Evolutionary conservation across 768 basidiomycete species (phyloP), one percentile per base, ranked within the genome.

Genomic region (Coprinopsis cinerea): DNA sequence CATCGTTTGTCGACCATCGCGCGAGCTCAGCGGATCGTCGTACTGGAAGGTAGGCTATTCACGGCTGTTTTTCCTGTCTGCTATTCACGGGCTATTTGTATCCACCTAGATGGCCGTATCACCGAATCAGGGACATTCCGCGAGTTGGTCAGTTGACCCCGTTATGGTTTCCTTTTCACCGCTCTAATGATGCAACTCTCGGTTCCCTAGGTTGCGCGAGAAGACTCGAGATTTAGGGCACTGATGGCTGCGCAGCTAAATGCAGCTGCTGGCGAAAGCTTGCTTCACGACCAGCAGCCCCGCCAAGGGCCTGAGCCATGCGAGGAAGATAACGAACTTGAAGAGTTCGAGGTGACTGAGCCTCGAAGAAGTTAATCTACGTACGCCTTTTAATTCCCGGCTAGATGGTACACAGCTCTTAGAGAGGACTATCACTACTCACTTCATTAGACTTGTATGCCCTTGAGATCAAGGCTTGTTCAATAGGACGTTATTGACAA

Each of bases 1-100:
- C 92, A 96, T 66, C 75, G 92, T 44, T 62, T 96, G 47, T 92
- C 89, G 20, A 92, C 92, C 2, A 92, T 96, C 48, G 89, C 92
- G 2, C 72, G 92, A 47, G 91, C 92, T 1, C 91, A 93, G 61
- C 75, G 88, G 34, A 89, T 96, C 39, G 88, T 91, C 4, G 92
- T 96, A 17, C 74, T 96, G 17, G 92, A 96, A 70, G 85, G 84
- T 84, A 41, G n/a, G 67, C n/a, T n/a, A n/a, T n/a, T 51, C 2
- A 17, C 14, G 17, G 6, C 41, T 26, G 9, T 11, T 9, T 14
- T 24, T 11, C 18, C 23, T 17, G 10, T 24, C 10, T 4, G 18
- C 9, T 5, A 30, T 4, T 7, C 17, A 28, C 25, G 48, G 4
- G 40, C 13, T 28, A 36, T 18, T 32, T n/a, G 39, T n/a, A 51